These are phyloP conservation scores for Turnera subulata DNA, from an alignment of 345 rosid species.

Conservation along the genomic window DNA sequence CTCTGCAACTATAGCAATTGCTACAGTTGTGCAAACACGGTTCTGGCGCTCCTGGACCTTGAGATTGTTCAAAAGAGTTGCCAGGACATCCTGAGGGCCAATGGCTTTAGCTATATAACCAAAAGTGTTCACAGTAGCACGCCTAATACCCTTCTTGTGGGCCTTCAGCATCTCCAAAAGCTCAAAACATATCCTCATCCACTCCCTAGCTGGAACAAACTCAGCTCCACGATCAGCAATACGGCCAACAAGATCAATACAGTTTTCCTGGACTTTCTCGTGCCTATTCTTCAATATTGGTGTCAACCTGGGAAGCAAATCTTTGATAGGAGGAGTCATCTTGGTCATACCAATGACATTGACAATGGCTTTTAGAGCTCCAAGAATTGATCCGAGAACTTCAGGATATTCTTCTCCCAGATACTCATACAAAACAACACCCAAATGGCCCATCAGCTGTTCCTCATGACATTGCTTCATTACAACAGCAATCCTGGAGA, in stretches of 20 bases:
- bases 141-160: slow-evolving; percentile 95
- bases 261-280: slow-evolving; percentile 98
- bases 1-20: slow-evolving; percentile 95
- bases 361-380: slow-evolving; percentile 97
- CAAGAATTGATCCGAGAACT: slow-evolving; percentile 94
- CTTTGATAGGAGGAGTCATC: slow-evolving; percentile 99
- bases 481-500: slow-evolving; percentile 92
- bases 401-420: slow-evolving; percentile 99
- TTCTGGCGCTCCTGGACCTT: slow-evolving; percentile 99
- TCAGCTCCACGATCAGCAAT: slow-evolving; percentile 99
- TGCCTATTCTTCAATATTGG: slow-evolving; percentile 98
- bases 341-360: slow-evolving; percentile 99
- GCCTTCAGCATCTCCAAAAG: slow-evolving; percentile 99
- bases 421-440: slow-evolving; percentile 93
- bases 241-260: slow-evolving; percentile 97
- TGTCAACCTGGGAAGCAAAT: slow-evolving; percentile 94
- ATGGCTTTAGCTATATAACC: slow-evolving; percentile 99
- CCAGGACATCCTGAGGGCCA: slow-evolving; percentile 98
- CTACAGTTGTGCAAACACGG: slow-evolving; percentile 99
- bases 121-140: slow-evolving; percentile 96
- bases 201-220: slow-evolving; percentile 99
- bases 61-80: slow-evolving; percentile 90
- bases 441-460: slow-evolving; percentile 98
- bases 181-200: slow-evolving; percentile 99
- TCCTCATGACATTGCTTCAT: slow-evolving; percentile 99